Evolutionary conservation across 2,329 filamentous ascomycete genomes (phyloP).

Genomic region (Botrytis medusae): DNA sequence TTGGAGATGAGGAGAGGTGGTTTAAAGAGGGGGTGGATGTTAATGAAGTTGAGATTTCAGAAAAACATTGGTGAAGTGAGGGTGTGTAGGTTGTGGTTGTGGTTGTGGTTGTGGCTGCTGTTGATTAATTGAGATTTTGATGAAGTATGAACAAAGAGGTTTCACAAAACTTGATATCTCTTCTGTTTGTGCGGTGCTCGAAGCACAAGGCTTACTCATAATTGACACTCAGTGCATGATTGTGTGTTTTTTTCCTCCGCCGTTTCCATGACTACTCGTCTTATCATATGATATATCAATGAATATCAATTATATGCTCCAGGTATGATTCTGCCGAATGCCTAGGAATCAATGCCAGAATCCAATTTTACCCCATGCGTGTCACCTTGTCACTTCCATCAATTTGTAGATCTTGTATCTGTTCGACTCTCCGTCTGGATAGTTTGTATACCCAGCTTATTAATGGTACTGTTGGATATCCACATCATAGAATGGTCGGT

Average conservation of each 20-base stretch:
- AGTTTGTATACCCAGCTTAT: not conserved
- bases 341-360: not conserved
- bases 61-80: conserved; percentile 61
- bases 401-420: not conserved
- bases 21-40: conserved; percentile 69
- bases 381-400: not conserved
- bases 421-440: not conserved
- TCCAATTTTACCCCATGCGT: not conserved
- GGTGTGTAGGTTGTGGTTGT: not conserved
- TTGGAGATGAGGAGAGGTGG: conserved; percentile 63
- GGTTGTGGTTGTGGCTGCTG: too few relatives aligned
- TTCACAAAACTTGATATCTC: not conserved
- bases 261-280: not conserved
- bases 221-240: not conserved
- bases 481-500: not conserved
- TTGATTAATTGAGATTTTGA: not conserved
- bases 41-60: conserved; percentile 63
- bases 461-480: not conserved
- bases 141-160: too few relatives aligned
- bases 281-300: not conserved
- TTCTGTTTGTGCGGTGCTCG: not conserved
- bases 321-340: not conserved
- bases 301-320: not conserved
- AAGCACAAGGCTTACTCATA: not conserved
- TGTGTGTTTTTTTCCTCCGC: not conserved